Conservation (phyloP, 768 basidiomycete genomes). For the Kockovaella imperatae region DNA sequence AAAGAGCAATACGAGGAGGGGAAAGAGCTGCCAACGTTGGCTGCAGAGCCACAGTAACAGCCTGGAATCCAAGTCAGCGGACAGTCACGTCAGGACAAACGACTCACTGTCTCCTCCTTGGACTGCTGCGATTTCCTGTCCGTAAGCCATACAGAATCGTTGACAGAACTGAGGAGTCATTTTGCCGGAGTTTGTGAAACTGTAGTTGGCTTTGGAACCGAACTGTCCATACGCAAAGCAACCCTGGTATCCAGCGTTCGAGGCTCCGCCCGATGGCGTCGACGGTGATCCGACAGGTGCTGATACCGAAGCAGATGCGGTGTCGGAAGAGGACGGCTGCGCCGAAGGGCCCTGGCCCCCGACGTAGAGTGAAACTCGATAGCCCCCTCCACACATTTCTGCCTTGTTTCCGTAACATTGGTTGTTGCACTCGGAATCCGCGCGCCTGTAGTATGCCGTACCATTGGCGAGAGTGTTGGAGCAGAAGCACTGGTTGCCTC, state of each 20-base stretch:
- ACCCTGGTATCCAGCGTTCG: conserved; percentile 5
- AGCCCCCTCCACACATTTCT: neutral
- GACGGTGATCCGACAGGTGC: neutral
- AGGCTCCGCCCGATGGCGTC: neutral
- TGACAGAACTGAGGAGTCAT: conserved; percentile 28
- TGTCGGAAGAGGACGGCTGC: neutral
- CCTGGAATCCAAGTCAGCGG: conserved; percentile 3
- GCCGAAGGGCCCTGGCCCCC: too few relatives aligned
- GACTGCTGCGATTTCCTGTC: conserved; percentile 11
- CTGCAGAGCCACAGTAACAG: neutral
- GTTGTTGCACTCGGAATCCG: neutral
- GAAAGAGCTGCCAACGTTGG: conserved; percentile 5
- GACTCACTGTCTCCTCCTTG: too few relatives aligned
- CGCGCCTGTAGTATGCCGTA: neutral
- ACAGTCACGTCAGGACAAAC: conserved; percentile 20
- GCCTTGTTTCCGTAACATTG: neutral
- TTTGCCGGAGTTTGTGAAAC: neutral
- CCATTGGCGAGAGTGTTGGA: neutral
- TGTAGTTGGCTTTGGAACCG: neutral
- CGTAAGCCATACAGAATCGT: conserved; percentile 21
- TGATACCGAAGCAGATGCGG: neutral
- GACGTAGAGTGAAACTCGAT: neutral
- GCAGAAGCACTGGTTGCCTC: conserved; percentile 7
- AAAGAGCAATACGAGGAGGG: conserved; percentile 8
- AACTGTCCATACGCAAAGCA: conserved; percentile 7